A percentile compares a stretch with the other conserved stretches of the same genome.
Conservation (phyloP, 176 grass and related monocot species). For the Neostapfia colusana region DNA sequence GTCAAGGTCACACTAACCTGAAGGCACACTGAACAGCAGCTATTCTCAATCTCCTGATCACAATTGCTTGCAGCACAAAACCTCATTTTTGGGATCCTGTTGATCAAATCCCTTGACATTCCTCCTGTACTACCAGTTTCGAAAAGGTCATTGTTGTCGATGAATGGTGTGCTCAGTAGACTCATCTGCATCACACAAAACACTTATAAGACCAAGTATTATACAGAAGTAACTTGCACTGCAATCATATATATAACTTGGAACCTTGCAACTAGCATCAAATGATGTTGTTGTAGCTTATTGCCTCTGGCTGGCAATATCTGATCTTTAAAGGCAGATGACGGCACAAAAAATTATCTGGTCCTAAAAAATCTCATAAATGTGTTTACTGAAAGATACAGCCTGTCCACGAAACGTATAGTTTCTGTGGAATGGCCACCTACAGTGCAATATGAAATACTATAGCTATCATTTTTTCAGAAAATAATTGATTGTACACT, state of each 20-base stretch:
- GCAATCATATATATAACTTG: slow-evolving; percentile 7
- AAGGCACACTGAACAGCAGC: slow-evolving; percentile 75
- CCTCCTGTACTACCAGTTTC: slow-evolving; percentile 61
- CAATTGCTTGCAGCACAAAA: slow-evolving; percentile 37
- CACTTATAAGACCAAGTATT: slow-evolving; percentile 23
- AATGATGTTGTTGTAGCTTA: slow-evolving; percentile 9
- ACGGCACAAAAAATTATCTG: neutral
- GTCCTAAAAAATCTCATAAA: neutral
- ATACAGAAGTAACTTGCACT: neutral
- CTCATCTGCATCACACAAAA: slow-evolving; percentile 63
- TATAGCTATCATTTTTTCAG: neutral
- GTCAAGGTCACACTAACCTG: slow-evolving; percentile 55
- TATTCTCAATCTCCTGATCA: slow-evolving; percentile 50
- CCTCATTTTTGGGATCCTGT: slow-evolving; percentile 56
- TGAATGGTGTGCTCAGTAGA: slow-evolving; percentile 56
- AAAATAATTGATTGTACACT: neutral
- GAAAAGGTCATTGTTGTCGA: slow-evolving; percentile 63
- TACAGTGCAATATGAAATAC: slow-evolving; percentile 13
- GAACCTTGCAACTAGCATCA: slow-evolving; percentile 9
- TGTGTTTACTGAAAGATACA: neutral
- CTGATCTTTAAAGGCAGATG: slow-evolving; percentile 27
- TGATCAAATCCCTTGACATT: slow-evolving; percentile 52
- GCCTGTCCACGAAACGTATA: neutral
- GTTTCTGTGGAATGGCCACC: neutral
- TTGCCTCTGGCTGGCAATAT: neutral